A percentile compares a stretch with the other conserved stretches of the same genome.
These are phyloP conservation scores for Lasiosphaeriaceae sp. DNA, from an alignment of 495 filamentous ascomycete species.

Conservation along the genomic window DNA sequence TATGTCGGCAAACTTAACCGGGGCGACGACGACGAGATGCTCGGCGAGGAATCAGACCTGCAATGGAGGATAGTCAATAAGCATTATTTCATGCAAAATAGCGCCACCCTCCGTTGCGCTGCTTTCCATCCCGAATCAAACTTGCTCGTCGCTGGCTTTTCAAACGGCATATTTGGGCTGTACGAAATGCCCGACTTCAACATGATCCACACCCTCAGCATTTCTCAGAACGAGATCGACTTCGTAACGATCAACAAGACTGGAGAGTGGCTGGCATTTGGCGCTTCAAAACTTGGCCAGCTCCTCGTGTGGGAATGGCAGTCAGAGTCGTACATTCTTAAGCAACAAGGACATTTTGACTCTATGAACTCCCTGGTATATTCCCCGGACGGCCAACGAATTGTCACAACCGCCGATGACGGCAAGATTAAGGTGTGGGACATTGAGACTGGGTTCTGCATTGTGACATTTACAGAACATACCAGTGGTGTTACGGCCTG, in stretches of 20 bases:
- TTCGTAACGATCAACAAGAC: conserved; percentile 87
- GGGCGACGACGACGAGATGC: conserved; percentile 57
- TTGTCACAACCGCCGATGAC: conserved; percentile 91
- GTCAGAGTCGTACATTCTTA: conserved; percentile 97
- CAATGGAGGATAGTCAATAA: conserved; percentile 83
- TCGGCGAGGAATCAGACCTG: conserved; percentile 52
- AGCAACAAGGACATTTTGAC: conserved; percentile 96
- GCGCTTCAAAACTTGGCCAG: conserved; percentile 92
- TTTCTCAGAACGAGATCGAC: conserved; percentile 94
- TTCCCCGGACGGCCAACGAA: conserved; percentile 86
- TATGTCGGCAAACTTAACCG: conserved; percentile 54
- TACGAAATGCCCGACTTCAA: conserved; percentile 98
- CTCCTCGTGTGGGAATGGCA: conserved; percentile 99
- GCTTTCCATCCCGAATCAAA: conserved; percentile 83
- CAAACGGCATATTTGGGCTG: conserved; percentile 85
- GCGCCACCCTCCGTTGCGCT: conserved; percentile 81
- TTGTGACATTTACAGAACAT: conserved; percentile 97
- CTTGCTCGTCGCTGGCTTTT: conserved; percentile 88
- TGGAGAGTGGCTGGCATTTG: conserved; percentile 96
- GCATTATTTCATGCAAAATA: conserved; percentile 89
- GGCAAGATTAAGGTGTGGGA: conserved; percentile 99
- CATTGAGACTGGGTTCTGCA: conserved; percentile 90
- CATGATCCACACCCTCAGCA: conserved; percentile 83
- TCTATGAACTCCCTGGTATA: conserved; percentile 92
- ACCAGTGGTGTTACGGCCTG: conserved; percentile 93